Conservation (phyloP, 306 rosid species). For the Phaseolus lunatus region DNA sequence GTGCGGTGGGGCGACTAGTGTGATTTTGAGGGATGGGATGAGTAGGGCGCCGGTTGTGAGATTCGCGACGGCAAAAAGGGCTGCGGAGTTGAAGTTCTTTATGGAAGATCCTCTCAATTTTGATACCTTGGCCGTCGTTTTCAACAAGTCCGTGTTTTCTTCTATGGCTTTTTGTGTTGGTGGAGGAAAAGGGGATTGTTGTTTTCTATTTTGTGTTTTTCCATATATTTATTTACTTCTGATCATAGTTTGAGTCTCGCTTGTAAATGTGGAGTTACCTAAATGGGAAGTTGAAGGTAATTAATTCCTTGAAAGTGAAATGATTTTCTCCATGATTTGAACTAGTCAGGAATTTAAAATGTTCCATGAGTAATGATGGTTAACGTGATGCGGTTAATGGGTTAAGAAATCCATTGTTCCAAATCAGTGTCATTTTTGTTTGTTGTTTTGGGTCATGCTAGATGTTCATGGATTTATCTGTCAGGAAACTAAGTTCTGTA, state of each 20-base stretch:
- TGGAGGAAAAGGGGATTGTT: neutral
- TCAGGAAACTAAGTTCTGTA: neutral
- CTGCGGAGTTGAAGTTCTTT: constrained; percentile 69
- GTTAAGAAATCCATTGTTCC: neutral
- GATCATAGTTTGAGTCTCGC: neutral
- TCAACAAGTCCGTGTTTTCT: constrained; percentile 54
- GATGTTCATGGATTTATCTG: neutral
- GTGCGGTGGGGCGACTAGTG: constrained; percentile 75
- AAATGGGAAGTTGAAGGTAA: neutral
- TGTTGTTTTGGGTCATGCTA: neutral
- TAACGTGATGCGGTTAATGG: neutral
- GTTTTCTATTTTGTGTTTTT: neutral
- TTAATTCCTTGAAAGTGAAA: neutral
- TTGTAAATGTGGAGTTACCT: neutral
- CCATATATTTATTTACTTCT: neutral
- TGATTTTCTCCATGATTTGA: neutral
- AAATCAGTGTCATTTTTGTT: neutral
- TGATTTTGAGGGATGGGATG: constrained; percentile 75
- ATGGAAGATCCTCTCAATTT: constrained; percentile 68
- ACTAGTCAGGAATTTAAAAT: neutral
- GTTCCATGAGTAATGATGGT: neutral
- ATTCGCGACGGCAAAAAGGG: constrained; percentile 65
- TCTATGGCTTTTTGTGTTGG: neutral
- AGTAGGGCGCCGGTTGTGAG: constrained; percentile 85
- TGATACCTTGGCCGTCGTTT: constrained; percentile 61